phyloP scores from a whole-genome alignment of 768 basidiomycete species.

The Lentinus tigrinus region DNA sequence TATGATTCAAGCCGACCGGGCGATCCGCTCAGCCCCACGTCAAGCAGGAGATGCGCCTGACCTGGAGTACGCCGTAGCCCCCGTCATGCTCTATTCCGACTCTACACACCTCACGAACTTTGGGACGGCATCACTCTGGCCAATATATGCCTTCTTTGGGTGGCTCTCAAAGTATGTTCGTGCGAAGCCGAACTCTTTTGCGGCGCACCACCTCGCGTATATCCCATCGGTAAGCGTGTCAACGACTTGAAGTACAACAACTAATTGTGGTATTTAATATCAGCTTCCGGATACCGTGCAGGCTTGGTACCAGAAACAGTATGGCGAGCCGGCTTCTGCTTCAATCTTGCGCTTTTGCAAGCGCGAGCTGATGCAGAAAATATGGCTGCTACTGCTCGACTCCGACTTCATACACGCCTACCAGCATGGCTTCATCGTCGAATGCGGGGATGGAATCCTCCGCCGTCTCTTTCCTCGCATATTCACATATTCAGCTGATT shows the following conservation, averaged over 20 bases:
- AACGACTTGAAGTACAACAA: neutral
- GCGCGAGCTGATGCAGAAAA: constrained; percentile 32
- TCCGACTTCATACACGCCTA: constrained; percentile 26
- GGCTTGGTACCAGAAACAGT: constrained; percentile 23
- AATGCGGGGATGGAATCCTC: constrained; percentile 26
- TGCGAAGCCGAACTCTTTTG: constrained; percentile 26
- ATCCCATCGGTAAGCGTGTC: constrained; percentile 36
- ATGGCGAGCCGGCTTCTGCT: constrained; percentile 6
- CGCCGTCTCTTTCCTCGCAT: constrained; percentile 26
- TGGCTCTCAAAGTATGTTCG: constrained; percentile 42
- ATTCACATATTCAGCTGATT: constrained; percentile 33
- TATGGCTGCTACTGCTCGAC: constrained; percentile 26
- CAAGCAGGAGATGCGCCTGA: neutral
- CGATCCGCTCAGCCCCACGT: neutral
- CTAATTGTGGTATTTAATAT: neutral
- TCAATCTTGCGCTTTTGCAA: constrained; percentile 31
- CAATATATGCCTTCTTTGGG: constrained; percentile 39
- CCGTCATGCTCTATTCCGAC: constrained; percentile 28
- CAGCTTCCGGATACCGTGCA: constrained; percentile 34
- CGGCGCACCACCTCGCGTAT: constrained; percentile 43
- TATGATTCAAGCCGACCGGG: constrained; percentile 12
- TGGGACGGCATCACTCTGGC: constrained; percentile 35
- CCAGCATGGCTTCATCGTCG: constrained; percentile 26
- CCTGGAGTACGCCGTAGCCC: constrained; percentile 3
- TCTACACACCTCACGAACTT: constrained; percentile 28